These are phyloP conservation scores for Zymoseptoria ardabiliae DNA, from an alignment of 2,329 filamentous ascomycete genomes.

Conservation along the genomic window DNA sequence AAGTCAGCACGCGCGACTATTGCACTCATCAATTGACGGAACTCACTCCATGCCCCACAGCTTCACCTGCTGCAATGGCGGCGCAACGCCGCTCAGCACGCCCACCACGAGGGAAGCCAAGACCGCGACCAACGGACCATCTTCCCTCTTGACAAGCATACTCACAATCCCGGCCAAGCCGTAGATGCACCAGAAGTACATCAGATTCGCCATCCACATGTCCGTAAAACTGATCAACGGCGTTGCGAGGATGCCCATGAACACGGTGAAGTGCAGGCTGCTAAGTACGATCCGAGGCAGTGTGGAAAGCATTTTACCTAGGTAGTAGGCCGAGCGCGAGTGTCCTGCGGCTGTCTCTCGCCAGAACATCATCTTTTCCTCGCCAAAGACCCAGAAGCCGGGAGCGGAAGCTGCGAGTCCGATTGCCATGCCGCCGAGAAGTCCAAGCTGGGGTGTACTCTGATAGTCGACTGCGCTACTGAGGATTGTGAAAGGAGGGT, in stretches of 20 bases:
- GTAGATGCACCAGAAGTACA: slow-evolving; percentile 55
- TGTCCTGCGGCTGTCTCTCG: slow-evolving; percentile 52
- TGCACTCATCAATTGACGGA: background rate
- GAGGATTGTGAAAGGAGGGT: slow-evolving; percentile 44
- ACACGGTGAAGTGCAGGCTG: slow-evolving; percentile 49
- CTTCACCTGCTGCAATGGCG: slow-evolving; percentile 43
- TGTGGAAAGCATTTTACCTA: slow-evolving; percentile 49
- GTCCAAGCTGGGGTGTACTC: slow-evolving; percentile 46
- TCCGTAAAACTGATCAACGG: slow-evolving; percentile 45
- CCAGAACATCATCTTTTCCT: slow-evolving; percentile 48
- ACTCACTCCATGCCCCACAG: slow-evolving; percentile 44
- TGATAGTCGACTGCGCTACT: slow-evolving; percentile 46
- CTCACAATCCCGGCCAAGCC: slow-evolving; percentile 47
- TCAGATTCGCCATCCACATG: slow-evolving; percentile 45
- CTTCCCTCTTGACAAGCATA: slow-evolving; percentile 50
- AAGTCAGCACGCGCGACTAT: background rate
- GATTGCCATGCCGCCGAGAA: slow-evolving; percentile 49
- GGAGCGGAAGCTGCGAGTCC: slow-evolving; percentile 49
- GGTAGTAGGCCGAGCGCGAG: slow-evolving; percentile 49
- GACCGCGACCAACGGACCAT: slow-evolving; percentile 50
- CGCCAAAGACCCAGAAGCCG: slow-evolving; percentile 51
- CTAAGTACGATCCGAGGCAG: slow-evolving; percentile 46
- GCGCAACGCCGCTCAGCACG: slow-evolving; percentile 48
- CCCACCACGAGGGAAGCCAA: slow-evolving; percentile 49
- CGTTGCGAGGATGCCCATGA: slow-evolving; percentile 43